Evolutionary conservation across 129 eudicot species (phyloP).

Genomic region (Artemisia tridentata): DNA sequence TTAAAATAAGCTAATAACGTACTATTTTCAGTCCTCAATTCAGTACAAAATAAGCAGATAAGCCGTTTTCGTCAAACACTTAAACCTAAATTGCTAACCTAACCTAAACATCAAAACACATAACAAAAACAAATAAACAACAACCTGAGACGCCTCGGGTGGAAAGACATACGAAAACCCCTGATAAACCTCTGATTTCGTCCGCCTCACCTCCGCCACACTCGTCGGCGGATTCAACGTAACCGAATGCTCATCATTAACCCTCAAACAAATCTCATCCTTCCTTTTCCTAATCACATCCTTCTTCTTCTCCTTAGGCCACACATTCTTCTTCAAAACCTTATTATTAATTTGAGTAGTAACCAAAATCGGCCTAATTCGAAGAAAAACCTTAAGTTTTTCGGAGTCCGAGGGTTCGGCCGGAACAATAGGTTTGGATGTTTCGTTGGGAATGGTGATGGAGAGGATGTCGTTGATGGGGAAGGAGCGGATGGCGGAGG

Average conservation of each 20-base stretch:
- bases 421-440: not conserved
- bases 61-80: too few species aligned
- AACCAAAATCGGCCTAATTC: slow-evolving; percentile 48
- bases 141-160: slow-evolving; percentile 72
- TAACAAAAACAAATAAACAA: not conserved
- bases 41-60: too few species aligned
- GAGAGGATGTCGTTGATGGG: slow-evolving; percentile 49
- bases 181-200: slow-evolving; percentile 62
- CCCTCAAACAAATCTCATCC: slow-evolving; percentile 41
- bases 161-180: slow-evolving; percentile 74
- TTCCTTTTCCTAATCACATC: slow-evolving; percentile 9
- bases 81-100: not conserved
- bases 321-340: slow-evolving; percentile 29
- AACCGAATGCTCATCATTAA: slow-evolving; percentile 57
- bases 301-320: slow-evolving; percentile 49
- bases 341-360: not conserved
- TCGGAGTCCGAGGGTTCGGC: slow-evolving; percentile 19
- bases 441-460: slow-evolving; percentile 21
- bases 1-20: too few species aligned
- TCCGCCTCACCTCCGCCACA: slow-evolving; percentile 43
- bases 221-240: slow-evolving; percentile 54
- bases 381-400: slow-evolving; percentile 56
- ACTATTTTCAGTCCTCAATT: too few species aligned
- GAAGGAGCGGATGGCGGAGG: slow-evolving; percentile 43
- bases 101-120: not conserved